Percentiles rank a stretch among this genome's conserved stretches.
Evolutionary conservation across 2,329 filamentous ascomycete species (phyloP).

Genomic region (Cladophialophora exuberans): DNA sequence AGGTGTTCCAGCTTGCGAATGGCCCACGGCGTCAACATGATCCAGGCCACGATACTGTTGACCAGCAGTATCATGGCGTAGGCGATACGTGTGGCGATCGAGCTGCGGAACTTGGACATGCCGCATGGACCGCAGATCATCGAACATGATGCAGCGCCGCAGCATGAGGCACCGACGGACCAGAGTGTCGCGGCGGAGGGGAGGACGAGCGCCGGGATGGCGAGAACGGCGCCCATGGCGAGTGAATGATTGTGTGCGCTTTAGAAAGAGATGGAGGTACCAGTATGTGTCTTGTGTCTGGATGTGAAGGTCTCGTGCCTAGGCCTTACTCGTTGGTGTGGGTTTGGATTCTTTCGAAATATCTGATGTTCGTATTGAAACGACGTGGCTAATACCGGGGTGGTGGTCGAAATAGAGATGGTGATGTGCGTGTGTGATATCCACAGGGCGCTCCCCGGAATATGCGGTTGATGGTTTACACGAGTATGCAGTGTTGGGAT

Average conservation of each 20-base stretch:
- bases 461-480: no score
- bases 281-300: no score
- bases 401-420: no score
- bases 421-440: no score
- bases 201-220: conserved; percentile 83
- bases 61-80: conserved; percentile 92
- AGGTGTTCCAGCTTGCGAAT: conserved; percentile 92
- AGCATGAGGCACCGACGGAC: conserved; percentile 85
- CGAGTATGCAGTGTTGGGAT: no score
- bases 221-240: conserved; percentile 87
- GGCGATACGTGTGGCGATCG: conserved; percentile 94
- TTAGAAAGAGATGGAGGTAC: background rate
- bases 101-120: conserved; percentile 97
- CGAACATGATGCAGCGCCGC: conserved; percentile 93
- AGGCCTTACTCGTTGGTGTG: no score
- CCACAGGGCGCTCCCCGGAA: no score
- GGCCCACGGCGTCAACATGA: conserved; percentile 98
- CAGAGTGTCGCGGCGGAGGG: conserved; percentile 83
- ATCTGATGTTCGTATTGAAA: no score
- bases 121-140: conserved; percentile 94
- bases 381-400: no score
- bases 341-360: no score
- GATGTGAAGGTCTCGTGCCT: background rate
- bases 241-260: no score
- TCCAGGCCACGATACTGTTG: conserved; percentile 97